These are phyloP conservation scores for Cordyceps cateniannulata DNA, from an alignment of 2,329 filamentous ascomycete genomes.

Conservation along the genomic window DNA sequence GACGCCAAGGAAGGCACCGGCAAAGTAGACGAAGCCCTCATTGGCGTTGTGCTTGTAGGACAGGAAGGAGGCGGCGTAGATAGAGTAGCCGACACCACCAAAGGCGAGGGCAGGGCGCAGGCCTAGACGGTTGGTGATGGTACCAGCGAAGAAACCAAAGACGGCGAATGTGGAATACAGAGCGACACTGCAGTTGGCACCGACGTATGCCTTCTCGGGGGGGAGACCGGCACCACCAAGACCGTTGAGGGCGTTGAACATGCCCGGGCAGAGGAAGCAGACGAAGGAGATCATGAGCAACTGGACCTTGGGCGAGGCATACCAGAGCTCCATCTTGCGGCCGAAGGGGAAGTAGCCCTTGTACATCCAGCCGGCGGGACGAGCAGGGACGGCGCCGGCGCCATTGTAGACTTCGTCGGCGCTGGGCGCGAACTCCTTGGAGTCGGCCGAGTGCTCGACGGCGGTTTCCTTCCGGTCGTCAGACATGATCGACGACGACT, in stretches of 20 bases:
- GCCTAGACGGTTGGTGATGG: constrained; percentile 70
- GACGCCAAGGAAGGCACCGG: constrained; percentile 68
- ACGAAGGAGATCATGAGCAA: constrained; percentile 57
- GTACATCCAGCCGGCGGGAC: constrained; percentile 61
- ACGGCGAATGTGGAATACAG: constrained; percentile 66
- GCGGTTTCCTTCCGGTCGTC: constrained; percentile 9
- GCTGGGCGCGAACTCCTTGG: background rate
- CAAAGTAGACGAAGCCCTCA: constrained; percentile 66
- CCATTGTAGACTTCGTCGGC: background rate
- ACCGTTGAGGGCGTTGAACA: constrained; percentile 63
- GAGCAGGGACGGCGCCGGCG: constrained; percentile 17
- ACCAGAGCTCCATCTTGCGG: constrained; percentile 48
- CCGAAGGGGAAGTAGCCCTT: constrained; percentile 49
- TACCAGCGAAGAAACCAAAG: constrained; percentile 66
- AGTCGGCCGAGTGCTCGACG: constrained; percentile 11
- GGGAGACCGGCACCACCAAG: constrained; percentile 56
- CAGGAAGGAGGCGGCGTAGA: constrained; percentile 67
- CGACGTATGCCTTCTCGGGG: background rate
- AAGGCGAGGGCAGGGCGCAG: constrained; percentile 61
- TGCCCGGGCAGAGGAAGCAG: constrained; percentile 61
- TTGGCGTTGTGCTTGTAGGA: constrained; percentile 63
- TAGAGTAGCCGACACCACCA: constrained; percentile 69
- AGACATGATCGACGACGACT: constrained; percentile 3
- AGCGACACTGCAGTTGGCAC: constrained; percentile 50
- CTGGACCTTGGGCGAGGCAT: constrained; percentile 67